A percentile compares a stretch with the other conserved stretches of the same genome.
Conservation (phyloP, 2,329 filamentous ascomycete genomes). For the Geoglossum cookeanum region DNA sequence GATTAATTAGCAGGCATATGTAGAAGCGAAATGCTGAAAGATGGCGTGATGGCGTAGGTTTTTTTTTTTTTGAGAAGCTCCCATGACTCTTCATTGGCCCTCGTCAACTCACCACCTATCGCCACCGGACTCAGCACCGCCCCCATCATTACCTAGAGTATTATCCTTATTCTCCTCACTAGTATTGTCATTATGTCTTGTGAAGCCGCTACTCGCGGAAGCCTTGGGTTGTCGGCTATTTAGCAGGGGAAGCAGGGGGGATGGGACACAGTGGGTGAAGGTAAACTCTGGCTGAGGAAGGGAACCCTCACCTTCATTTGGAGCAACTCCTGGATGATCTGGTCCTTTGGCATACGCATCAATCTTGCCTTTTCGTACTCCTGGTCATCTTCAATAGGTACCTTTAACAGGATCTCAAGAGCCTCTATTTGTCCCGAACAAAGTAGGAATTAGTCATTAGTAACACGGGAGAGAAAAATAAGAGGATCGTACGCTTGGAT, state of each 20-base stretch:
- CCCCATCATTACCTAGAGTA: too few relatives aligned
- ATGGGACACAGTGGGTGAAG: background rate
- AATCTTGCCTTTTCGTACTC: conserved; percentile 6
- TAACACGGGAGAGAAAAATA: background rate
- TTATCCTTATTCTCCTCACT: too few relatives aligned
- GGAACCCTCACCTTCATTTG: conserved; percentile 3
- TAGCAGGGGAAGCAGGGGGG: background rate
- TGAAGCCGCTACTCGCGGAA: too few relatives aligned
- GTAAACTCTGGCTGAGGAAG: too few relatives aligned
- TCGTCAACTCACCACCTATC: too few relatives aligned
- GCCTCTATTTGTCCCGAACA: background rate
- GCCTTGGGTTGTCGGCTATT: too few relatives aligned
- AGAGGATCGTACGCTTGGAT: conserved; percentile 5
- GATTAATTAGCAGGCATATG: too few relatives aligned
- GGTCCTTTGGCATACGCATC: conserved; percentile 7
- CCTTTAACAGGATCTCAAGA: conserved; percentile 6
- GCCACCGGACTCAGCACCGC: too few relatives aligned
- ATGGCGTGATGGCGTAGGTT: too few relatives aligned
- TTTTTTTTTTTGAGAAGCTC: background rate
- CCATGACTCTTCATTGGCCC: too few relatives aligned
- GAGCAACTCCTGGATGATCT: conserved; percentile 9
- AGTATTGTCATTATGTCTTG: too few relatives aligned
- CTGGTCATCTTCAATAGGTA: conserved; percentile 3
- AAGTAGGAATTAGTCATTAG: background rate
- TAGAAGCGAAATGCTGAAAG: too few relatives aligned